phyloP scores from a whole-genome alignment of 2,329 filamentous ascomycete genomes.

The Neonectria punicea region DNA sequence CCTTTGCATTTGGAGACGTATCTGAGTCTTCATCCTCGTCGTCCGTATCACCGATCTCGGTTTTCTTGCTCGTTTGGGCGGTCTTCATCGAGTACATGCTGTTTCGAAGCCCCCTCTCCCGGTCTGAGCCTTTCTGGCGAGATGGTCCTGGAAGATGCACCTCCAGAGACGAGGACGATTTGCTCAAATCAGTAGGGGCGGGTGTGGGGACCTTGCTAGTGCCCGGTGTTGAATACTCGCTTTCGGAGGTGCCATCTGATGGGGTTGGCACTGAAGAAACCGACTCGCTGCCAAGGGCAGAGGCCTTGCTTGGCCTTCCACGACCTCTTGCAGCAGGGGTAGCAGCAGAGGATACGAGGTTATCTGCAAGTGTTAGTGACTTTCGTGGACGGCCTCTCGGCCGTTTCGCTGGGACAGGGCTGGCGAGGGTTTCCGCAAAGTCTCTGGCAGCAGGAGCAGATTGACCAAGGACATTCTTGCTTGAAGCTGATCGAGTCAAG shows the following conservation, averaged over 20 bases:
- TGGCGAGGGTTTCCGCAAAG: slow-evolving; percentile 3
- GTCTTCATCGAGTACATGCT: slow-evolving; percentile 62
- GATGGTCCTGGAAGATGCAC: slow-evolving; percentile 43
- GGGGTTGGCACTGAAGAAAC: slow-evolving; percentile 48
- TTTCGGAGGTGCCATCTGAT: slow-evolving; percentile 44
- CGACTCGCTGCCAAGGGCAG: slow-evolving; percentile 41
- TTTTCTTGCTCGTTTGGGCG: slow-evolving; percentile 56
- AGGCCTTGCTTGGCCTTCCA: slow-evolving; percentile 32
- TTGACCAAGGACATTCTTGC: slow-evolving; percentile 28
- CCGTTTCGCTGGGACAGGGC: slow-evolving; percentile 21
- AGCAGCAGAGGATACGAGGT: slow-evolving; percentile 9
- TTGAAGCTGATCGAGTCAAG: slow-evolving; percentile 41
- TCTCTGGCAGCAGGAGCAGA: slow-evolving; percentile 10
- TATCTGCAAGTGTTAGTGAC: slow-evolving; percentile 14
- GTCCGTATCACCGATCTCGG: slow-evolving; percentile 55
- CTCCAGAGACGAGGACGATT: slow-evolving; percentile 42
- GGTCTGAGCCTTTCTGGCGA: slow-evolving; percentile 28
- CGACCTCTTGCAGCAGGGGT: slow-evolving; percentile 24
- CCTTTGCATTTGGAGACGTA: slow-evolving; percentile 41
- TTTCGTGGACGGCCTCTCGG: slow-evolving; percentile 43
- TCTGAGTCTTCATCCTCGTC: slow-evolving; percentile 45
- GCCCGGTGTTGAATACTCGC: slow-evolving; percentile 49
- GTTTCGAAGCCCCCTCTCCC: slow-evolving; percentile 45
- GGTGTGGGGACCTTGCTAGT: slow-evolving; percentile 52
- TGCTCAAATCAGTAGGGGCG: slow-evolving; percentile 36